A percentile compares a stretch with the other conserved stretches of the same genome.
These are phyloP conservation scores for Yamagishiella unicocca DNA, from an alignment of 139 green algal species.

Conservation along the genomic window DNA sequence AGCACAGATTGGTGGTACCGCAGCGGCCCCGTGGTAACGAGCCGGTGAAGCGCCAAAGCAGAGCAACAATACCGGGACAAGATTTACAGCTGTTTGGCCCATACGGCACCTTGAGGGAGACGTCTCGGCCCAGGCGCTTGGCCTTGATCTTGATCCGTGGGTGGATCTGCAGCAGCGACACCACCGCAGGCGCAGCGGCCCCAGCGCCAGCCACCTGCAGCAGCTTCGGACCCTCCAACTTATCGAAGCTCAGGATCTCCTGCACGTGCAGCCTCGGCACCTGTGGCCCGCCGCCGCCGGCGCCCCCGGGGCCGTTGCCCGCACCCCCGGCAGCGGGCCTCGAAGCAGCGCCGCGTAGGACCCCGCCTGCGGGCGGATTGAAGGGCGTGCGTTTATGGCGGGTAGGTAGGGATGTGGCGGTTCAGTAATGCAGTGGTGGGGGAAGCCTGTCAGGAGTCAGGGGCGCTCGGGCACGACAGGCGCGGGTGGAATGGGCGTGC, in stretches of 20 bases:
- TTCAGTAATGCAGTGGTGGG: too few relatives aligned
- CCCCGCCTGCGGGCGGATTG: too few relatives aligned
- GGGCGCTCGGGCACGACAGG: too few relatives aligned
- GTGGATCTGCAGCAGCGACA: constrained; percentile 2
- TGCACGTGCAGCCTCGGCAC: constrained; percentile 46
- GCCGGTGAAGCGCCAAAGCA: too few relatives aligned
- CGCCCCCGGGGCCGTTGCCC: not conserved
- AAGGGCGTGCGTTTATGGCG: too few relatives aligned
- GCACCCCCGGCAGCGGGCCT: not conserved
- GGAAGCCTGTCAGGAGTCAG: too few relatives aligned
- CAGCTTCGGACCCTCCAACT: constrained; percentile 50
- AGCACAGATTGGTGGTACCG: too few relatives aligned
- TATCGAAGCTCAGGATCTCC: constrained; percentile 59
- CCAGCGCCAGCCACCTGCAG: not conserved
- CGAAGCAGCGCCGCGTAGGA: not conserved
- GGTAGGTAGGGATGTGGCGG: too few relatives aligned
- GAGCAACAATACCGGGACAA: too few relatives aligned
- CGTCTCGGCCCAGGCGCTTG: constrained; percentile 52
- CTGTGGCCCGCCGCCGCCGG: not conserved
- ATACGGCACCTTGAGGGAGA: constrained; percentile 45
- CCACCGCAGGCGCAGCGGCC: not conserved
- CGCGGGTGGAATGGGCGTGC: too few relatives aligned
- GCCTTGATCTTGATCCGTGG: constrained; percentile 33
- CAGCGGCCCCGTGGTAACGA: too few relatives aligned
- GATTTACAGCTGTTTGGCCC: not conserved